phyloP scores from a whole-genome alignment of 2,329 filamentous ascomycete genomes.

The Alternaria incomplexa region DNA sequence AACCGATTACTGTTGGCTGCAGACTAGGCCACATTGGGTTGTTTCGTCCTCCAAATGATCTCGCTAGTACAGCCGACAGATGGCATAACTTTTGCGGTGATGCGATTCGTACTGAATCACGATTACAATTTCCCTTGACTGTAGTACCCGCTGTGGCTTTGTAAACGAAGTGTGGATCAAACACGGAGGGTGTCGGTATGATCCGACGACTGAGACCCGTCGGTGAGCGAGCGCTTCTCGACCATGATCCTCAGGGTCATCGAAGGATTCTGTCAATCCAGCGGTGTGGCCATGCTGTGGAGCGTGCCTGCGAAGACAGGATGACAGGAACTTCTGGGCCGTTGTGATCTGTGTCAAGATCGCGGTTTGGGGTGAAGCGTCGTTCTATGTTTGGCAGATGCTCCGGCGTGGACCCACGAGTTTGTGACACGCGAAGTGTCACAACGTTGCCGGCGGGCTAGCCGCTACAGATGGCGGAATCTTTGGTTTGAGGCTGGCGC shows the following conservation, averaged over 20 bases:
- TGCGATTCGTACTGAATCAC: slow-evolving; percentile 27
- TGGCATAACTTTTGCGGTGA: slow-evolving; percentile 26
- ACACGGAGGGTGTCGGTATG: slow-evolving; percentile 14
- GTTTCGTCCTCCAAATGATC: slow-evolving; percentile 30
- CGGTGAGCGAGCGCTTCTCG: slow-evolving; percentile 9
- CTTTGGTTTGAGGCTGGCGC: slow-evolving; percentile 45
- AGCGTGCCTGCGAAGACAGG: slow-evolving; percentile 27
- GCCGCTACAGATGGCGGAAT: slow-evolving; percentile 38
- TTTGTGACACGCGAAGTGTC: slow-evolving; percentile 42
- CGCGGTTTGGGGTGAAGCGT: slow-evolving; percentile 29
- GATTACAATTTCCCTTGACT: slow-evolving; percentile 19
- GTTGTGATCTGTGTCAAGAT: slow-evolving; percentile 20
- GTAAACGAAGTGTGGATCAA: slow-evolving; percentile 16
- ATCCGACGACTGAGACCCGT: slow-evolving; percentile 22
- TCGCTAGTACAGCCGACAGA: slow-evolving; percentile 32
- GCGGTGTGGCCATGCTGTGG: slow-evolving; percentile 18
- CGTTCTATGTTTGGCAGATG: slow-evolving; percentile 32
- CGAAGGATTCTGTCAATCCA: slow-evolving; percentile 17
- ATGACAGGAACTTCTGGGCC: slow-evolving; percentile 25
- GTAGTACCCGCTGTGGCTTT: slow-evolving; percentile 12
- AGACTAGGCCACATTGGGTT: slow-evolving; percentile 24
- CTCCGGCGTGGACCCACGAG: slow-evolving; percentile 37
- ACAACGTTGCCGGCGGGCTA: slow-evolving; percentile 34
- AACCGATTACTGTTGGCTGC: slow-evolving; percentile 21
- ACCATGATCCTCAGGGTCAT: slow-evolving; percentile 3